Base-by-base conservation (phyloP, 768 basidiomycete genomes). In the Cystofilobasidium ferigula region DNA sequence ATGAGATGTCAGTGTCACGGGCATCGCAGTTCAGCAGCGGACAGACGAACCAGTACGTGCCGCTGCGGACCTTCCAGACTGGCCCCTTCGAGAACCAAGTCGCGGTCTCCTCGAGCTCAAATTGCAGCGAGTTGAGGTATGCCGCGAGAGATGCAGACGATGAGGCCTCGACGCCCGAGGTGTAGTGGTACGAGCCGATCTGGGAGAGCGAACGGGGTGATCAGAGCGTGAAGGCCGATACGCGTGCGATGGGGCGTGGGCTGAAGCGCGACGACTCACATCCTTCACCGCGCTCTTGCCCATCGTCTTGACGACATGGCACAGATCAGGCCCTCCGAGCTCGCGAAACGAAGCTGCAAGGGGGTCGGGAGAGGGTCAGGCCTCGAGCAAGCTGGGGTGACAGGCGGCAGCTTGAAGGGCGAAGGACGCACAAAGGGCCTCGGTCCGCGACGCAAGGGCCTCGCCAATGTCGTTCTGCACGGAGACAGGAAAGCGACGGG, bases 141-240 rank as follows among this genome's bases (percentile, higher is more conserved):
- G 95, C 94, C 6, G 95, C 95, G 34, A 99, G 82, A 0, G 92
- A 94, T 4, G 95, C 95, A 24, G 93, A 97, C 8, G 94, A 95
- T 22, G 92, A 97, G 1, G 94, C 91, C 76, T 99, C 95, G 61
- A 99, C 89, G n/a, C 95, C 94, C 0, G 95, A 99, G 65, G 95
- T 83, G 71, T 89, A 97, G 77, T 99, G 95, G 75, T 97, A 98
- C 40, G 94, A 97, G 43, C 91, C 90, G 66, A 90, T 80, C 92
- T 95, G 71, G 40, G 26, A 3, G 34, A 57, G 36, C 22, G 7
- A 5, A 54, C 35, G 26, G 9, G 20, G 35, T 26, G 20, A 30
- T 22, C 32, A 22, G n/a, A 14, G 2, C 28, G n/a, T 32, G 8
- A 14, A 12, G 16, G 32, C 7, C 34, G 18, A 6, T 35, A 12